Evolutionary conservation across 2,329 filamentous ascomycete species (phyloP).

Genomic region (Verticillium isaacii): DNA sequence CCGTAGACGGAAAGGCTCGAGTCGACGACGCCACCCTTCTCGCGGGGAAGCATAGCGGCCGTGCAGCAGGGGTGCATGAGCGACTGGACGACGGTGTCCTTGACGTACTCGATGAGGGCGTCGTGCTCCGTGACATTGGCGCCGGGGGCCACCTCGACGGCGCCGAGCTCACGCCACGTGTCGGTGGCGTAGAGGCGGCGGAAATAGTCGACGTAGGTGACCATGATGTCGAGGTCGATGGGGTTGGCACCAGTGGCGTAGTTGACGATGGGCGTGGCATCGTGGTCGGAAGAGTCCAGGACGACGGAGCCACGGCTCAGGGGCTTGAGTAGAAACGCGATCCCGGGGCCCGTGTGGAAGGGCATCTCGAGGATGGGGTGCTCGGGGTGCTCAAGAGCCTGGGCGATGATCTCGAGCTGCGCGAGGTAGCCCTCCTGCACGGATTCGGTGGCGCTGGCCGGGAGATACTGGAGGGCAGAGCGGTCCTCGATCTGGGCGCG

Average conservation of each 20-base stretch:
- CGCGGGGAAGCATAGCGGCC: constrained; percentile 36
- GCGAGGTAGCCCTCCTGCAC: constrained; percentile 19
- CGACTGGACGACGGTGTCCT: constrained; percentile 23
- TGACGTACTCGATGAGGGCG: constrained; percentile 17
- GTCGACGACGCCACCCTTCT: constrained; percentile 29
- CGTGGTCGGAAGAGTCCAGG: constrained; percentile 15
- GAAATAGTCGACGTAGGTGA: constrained; percentile 23
- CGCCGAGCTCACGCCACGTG: constrained; percentile 19
- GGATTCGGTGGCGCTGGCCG: constrained; percentile 10
- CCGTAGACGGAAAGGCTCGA: constrained; percentile 27
- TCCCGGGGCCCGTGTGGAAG: constrained; percentile 17
- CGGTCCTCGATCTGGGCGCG: constrained; percentile 17
- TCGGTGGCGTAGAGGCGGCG: constrained; percentile 20
- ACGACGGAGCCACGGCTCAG: constrained; percentile 28
- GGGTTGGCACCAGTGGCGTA: constrained; percentile 28
- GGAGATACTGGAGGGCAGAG: constrained; percentile 14
- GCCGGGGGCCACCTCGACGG: constrained; percentile 24
- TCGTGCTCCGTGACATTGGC: constrained; percentile 12
- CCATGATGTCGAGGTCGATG: constrained; percentile 28
- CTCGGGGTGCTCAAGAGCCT: constrained; percentile 20
- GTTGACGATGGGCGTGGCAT: constrained; percentile 24
- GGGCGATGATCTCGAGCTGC: constrained; percentile 19
- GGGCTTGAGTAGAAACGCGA: constrained; percentile 23
- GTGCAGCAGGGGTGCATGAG: constrained; percentile 38
- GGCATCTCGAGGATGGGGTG: constrained; percentile 24